These are phyloP conservation scores for Cucumis cinereus DNA, from an alignment of 306 rosid species.

Conservation along the genomic window DNA sequence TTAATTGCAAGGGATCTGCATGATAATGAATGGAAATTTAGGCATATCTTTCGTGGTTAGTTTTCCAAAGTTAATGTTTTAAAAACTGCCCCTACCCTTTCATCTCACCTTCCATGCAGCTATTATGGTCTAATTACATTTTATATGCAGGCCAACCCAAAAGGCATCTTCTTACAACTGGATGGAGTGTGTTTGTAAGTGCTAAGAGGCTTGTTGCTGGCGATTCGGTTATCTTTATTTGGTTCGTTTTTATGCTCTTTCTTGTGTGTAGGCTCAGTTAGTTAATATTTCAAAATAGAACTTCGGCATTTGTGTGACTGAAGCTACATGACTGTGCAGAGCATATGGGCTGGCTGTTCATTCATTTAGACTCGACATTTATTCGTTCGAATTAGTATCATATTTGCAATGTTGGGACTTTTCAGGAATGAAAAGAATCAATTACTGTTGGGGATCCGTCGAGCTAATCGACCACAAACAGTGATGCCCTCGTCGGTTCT, in stretches of 20 bases:
- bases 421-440: conserved; percentile 93
- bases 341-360: not conserved
- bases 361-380: not conserved
- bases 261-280: not conserved
- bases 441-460: conserved; percentile 81
- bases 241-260: conserved; percentile 34
- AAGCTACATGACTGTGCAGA: not conserved
- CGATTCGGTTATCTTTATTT: conserved; percentile 90
- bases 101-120: not conserved
- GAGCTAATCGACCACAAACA: conserved; percentile 85
- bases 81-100: not conserved
- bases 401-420: conserved; percentile 1
- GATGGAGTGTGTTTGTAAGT: conserved; percentile 99
- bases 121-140: conserved; percentile 6
- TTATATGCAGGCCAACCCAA: conserved; percentile 81
- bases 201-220: conserved; percentile 96
- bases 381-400: not conserved
- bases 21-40: conserved; percentile 95
- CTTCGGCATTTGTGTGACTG: not conserved
- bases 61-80: conserved; percentile 1
- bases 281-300: not conserved
- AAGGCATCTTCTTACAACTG: conserved; percentile 96
- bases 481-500: conserved; percentile 97
- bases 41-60: conserved; percentile 97
- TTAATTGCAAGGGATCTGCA: conserved; percentile 92